Base-by-base conservation (phyloP, 148 eudicot genomes). In the Talinum fruticosum region DNA sequence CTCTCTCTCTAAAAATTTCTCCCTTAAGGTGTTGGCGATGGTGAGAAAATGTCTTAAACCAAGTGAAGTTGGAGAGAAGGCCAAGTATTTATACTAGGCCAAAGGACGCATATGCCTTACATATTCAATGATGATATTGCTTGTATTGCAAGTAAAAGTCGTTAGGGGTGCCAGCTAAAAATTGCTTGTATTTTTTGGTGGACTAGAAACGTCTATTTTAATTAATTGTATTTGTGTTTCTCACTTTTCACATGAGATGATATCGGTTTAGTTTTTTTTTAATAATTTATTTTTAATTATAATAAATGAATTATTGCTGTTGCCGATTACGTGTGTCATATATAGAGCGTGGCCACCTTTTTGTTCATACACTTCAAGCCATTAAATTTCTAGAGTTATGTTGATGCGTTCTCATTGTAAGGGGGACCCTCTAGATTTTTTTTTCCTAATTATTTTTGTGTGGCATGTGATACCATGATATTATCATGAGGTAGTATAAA, bases 21-120 rank as follows among this genome's bases (percentile, higher is more conserved):
- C 3, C 19, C 45, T 21, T 0, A 13, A 28, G 19, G 61, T 62
- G 66, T n/a, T 19, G 66, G 34, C 4, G 13, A 16, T 44, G 74
- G 30, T 77, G 74, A 54, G 41, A 41, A 26, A 13, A 38, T 37
- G 75, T 71, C 7, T 71, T 78, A 78, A 78, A 78, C 75, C 80
- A 37, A 70, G 57, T n/a, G 16, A 35, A 49, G 66, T 13, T 32
- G 62, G 30, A 23, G 32, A 34, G 19, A 35, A 23, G 33, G 14
- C n/a, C 44, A 38, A 41, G 66, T 78, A 78, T 71, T 71, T 78
- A 78, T 78, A 78, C 1, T 54, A n/a, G 28, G 35, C 34, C 16
- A 26, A 26, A 62, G 64, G 64, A 28, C 29, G 64, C 64, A n/a
- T n/a, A n/a, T 59, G 64, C n/a, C 28, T 24, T 59, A 23, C 12